Evolutionary conservation across 179 eudicot genomes (phyloP).

Genomic region (Beta corolliflora): DNA sequence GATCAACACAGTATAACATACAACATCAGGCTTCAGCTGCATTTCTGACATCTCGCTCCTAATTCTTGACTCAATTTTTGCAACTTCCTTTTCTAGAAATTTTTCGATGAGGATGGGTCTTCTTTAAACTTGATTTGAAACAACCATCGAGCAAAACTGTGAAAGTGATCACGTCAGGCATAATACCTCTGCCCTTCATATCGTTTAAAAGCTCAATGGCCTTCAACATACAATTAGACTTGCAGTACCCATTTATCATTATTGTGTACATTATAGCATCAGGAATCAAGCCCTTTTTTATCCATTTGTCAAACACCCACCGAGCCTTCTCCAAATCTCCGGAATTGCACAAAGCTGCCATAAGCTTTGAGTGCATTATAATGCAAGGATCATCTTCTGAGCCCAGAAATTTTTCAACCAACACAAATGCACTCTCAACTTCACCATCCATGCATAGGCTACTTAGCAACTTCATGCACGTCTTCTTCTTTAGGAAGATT

Average conservation of each 20-base stretch:
- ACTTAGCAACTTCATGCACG: slow-evolving; percentile 47
- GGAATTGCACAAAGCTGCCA: slow-evolving; percentile 53
- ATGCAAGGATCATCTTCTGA: slow-evolving; percentile 40
- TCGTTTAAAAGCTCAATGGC: slow-evolving; percentile 52
- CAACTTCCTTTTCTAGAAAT: slow-evolving; percentile 11
- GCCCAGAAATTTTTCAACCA: slow-evolving; percentile 41
- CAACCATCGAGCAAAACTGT: slow-evolving; percentile 66
- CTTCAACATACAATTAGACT: slow-evolving; percentile 38
- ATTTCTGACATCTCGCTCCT: slow-evolving; percentile 43
- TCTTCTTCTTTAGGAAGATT: slow-evolving; percentile 31
- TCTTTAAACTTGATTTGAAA: slow-evolving; percentile 37
- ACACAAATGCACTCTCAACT: slow-evolving; percentile 42
- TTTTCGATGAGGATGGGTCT: background rate
- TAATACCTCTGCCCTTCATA: slow-evolving; percentile 61
- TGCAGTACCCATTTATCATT: slow-evolving; percentile 68
- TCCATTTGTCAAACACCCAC: slow-evolving; percentile 50
- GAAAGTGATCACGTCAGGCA: slow-evolving; percentile 65
- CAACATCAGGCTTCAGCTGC: slow-evolving; percentile 47
- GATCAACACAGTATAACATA: slow-evolving; percentile 55
- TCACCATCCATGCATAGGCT: slow-evolving; percentile 55
- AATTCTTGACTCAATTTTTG: slow-evolving; percentile 25
- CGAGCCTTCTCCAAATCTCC: slow-evolving; percentile 56
- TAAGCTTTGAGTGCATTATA: slow-evolving; percentile 44
- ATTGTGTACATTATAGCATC: slow-evolving; percentile 69
- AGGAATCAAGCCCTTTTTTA: slow-evolving; percentile 45